Evolutionary conservation across 164 flowering plant genomes (phyloP).

Genomic region (Aristolochia fimbriata): DNA sequence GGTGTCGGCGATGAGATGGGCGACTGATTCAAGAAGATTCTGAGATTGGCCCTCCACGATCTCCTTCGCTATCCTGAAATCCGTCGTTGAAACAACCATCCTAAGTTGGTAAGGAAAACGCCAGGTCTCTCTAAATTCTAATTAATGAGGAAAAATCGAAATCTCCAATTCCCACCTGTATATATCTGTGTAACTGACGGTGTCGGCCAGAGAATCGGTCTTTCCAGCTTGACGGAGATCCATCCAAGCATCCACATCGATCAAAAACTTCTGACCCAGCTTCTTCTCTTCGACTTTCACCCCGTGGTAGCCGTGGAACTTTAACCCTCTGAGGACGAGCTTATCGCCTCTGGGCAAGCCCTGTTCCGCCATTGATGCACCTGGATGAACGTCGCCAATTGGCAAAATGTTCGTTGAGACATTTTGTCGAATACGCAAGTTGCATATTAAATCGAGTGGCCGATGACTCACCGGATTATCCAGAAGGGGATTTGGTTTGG

Average conservation of each 20-base stretch:
- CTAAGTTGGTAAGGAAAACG: too few species aligned
- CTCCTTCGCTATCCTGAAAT: constrained; percentile 52
- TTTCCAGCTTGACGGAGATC: constrained; percentile 64
- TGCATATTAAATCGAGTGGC: too few species aligned
- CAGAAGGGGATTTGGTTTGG: too few species aligned
- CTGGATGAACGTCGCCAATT: neutral
- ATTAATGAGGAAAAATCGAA: neutral
- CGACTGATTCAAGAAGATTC: constrained; percentile 78
- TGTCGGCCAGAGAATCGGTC: constrained; percentile 59
- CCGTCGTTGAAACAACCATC: neutral
- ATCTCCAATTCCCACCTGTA: constrained; percentile 37
- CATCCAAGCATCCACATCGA: constrained; percentile 92
- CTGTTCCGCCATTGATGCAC: constrained; percentile 9
- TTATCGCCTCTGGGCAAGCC: constrained; percentile 54
- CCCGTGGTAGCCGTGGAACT: constrained; percentile 90
- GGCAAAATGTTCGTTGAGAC: too few species aligned
- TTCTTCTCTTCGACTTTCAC: constrained; percentile 63
- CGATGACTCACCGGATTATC: too few species aligned
- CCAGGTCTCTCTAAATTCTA: too few species aligned
- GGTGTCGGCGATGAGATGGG: constrained; percentile 51
- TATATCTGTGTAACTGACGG: constrained; percentile 66
- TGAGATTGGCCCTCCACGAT: constrained; percentile 61
- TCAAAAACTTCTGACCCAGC: constrained; percentile 81
- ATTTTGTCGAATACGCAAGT: too few species aligned
- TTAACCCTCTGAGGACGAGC: constrained; percentile 76